These are phyloP conservation scores for Mallotus repandus DNA, from an alignment of 441 rosid genomes.

Conservation along the genomic window DNA sequence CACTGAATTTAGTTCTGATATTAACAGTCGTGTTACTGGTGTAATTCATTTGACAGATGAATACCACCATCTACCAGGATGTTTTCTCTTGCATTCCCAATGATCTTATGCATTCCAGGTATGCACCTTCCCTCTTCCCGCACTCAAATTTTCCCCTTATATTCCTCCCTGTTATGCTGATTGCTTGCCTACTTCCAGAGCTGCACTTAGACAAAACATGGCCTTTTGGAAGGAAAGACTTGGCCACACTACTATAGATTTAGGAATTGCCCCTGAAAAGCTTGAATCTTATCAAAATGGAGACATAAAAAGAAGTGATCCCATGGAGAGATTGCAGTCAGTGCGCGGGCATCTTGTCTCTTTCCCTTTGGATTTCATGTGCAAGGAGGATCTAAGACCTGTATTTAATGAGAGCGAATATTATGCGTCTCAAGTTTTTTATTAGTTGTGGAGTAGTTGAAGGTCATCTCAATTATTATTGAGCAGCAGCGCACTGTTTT, in stretches of 20 bases:
- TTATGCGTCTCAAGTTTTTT: constrained; percentile 94
- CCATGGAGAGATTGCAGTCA: constrained; percentile 64
- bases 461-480: constrained; percentile 5
- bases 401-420: constrained; percentile 95
- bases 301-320: constrained; percentile 54
- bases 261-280: constrained; percentile 82
- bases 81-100: constrained; percentile 92
- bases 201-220: constrained; percentile 69
- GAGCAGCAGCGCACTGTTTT: neutral
- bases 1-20: neutral
- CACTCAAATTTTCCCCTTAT: neutral
- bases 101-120: constrained; percentile 95
- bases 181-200: constrained; percentile 38
- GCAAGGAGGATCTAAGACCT: constrained; percentile 93
- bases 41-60: constrained; percentile 54
- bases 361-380: constrained; percentile 92
- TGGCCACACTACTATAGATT: constrained; percentile 85
- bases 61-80: constrained; percentile 85
- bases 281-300: constrained; percentile 73
- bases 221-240: constrained; percentile 79
- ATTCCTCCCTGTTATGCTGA: constrained; percentile 1
- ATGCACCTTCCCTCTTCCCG: neutral
- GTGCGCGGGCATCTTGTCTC: constrained; percentile 91
- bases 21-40: constrained; percentile 12
- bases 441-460: constrained; percentile 35